Conservation (phyloP, 495 filamentous ascomycete species). For the Diplogelasinospora grovesii region DNA sequence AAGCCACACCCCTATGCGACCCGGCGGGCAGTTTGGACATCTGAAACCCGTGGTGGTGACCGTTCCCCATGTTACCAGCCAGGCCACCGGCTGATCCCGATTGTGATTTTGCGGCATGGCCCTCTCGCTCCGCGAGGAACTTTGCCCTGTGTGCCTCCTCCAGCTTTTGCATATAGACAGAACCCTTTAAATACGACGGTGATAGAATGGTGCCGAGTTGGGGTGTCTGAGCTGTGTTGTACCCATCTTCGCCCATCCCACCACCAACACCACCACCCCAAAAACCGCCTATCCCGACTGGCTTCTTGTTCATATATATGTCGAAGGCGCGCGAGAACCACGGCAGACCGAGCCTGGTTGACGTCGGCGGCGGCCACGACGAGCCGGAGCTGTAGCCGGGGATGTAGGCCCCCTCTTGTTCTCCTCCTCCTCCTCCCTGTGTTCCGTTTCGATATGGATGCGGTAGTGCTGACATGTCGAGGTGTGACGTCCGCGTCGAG, state of each 20-base stretch:
- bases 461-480: conserved; percentile 24
- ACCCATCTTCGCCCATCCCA: conserved; percentile 16
- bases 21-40: conserved; percentile 51
- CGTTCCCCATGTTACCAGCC: conserved; percentile 56
- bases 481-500: conserved; percentile 7
- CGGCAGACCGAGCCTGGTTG: conserved; percentile 40
- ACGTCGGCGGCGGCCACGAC: conserved; percentile 39
- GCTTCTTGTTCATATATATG: conserved; percentile 31
- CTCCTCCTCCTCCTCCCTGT: conserved; percentile 8
- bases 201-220: conserved; percentile 59
- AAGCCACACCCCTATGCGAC: conserved; percentile 74
- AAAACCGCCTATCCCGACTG: no score
- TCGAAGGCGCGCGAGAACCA: conserved; percentile 58
- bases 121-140: conserved; percentile 29
- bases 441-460: conserved; percentile 19
- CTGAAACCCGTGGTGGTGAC: conserved; percentile 55
- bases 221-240: no score
- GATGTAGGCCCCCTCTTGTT: background rate
- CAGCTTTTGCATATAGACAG: conserved; percentile 69
- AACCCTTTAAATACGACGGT: conserved; percentile 73
- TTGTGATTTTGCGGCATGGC: conserved; percentile 25
- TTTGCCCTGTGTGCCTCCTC: conserved; percentile 62
- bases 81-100: no score
- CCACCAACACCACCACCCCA: conserved; percentile 14
- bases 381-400: no score